These are phyloP conservation scores for Rhizopogon salebrosus DNA, from an alignment of 768 basidiomycete species.

Conservation along the genomic window DNA sequence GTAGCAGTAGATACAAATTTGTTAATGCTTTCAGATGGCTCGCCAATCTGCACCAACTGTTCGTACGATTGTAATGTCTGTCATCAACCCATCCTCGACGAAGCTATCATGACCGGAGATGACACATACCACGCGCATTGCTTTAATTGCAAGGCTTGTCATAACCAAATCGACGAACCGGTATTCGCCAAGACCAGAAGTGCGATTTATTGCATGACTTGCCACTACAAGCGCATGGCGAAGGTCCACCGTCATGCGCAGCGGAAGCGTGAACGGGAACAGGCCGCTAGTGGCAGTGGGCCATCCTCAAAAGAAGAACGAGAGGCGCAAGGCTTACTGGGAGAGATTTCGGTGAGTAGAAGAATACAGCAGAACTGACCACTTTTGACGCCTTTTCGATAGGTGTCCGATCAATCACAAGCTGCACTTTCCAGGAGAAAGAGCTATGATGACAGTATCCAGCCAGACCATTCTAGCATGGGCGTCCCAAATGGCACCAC, in stretches of 20 bases:
- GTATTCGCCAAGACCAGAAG: slow-evolving; percentile 98
- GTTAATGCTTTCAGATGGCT: slow-evolving; percentile 91
- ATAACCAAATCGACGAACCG: slow-evolving; percentile 91
- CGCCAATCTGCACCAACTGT: slow-evolving; percentile 92
- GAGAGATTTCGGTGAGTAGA: slow-evolving; percentile 39
- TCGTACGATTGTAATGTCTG: slow-evolving; percentile 96
- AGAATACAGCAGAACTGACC: not conserved
- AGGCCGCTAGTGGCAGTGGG: slow-evolving; percentile 23
- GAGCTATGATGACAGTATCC: slow-evolving; percentile 41
- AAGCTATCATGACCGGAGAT: slow-evolving; percentile 99
- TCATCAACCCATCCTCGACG: slow-evolving; percentile 90
- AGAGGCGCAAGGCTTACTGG: slow-evolving; percentile 22
- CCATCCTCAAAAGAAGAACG: slow-evolving; percentile 23
- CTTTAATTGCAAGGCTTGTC: slow-evolving; percentile 96
- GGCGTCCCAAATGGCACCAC: slow-evolving; percentile 24
- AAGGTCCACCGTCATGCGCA: slow-evolving; percentile 88
- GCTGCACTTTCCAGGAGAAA: slow-evolving; percentile 25
- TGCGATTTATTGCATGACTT: slow-evolving; percentile 98
- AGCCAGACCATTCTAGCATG: slow-evolving; percentile 24
- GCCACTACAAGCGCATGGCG: slow-evolving; percentile 96
- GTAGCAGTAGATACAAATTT: slow-evolving; percentile 98
- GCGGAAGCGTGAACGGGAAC: slow-evolving; percentile 63
- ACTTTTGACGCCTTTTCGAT: not conserved
- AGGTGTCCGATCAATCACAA: slow-evolving; percentile 10
- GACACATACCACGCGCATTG: slow-evolving; percentile 98